Evolutionary conservation across 441 rosid species (phyloP).

Genomic region (Gossypium trilobum): DNA sequence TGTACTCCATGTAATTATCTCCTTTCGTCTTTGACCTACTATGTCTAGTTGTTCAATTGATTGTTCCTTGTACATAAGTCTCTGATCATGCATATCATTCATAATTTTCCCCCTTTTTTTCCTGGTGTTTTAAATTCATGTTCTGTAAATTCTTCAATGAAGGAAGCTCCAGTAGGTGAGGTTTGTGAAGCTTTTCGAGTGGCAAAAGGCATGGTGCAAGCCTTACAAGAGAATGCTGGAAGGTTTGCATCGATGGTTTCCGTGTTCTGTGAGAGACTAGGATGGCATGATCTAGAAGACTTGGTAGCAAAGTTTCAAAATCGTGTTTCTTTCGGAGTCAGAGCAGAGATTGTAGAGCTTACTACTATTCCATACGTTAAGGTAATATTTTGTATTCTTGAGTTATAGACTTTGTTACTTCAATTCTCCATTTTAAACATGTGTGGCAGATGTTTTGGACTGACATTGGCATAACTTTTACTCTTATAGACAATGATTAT

Average conservation of each 20-base stretch:
- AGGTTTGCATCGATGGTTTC: conserved; percentile 97
- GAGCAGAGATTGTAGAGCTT: conserved; percentile 97
- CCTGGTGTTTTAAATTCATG: conserved; percentile 14
- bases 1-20: neutral
- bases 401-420: conserved; percentile 5
- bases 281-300: conserved; percentile 97
- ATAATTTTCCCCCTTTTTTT: neutral
- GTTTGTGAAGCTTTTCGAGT: conserved; percentile 95
- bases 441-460: neutral
- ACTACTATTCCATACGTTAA: conserved; percentile 86
- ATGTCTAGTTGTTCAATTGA: neutral
- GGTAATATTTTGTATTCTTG: conserved; percentile 36
- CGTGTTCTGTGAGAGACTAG: conserved; percentile 90
- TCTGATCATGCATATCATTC: neutral
- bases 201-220: conserved; percentile 97
- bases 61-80: neutral
- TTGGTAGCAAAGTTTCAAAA: conserved; percentile 88
- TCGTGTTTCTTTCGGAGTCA: conserved; percentile 96
- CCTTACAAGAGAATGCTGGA: conserved; percentile 95
- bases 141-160: conserved; percentile 31
- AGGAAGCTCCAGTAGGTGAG: conserved; percentile 89
- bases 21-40: neutral
- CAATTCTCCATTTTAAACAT: neutral
- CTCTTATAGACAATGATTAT: neutral
- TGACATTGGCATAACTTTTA: neutral